These are phyloP conservation scores for Hericium erinaceus DNA, from an alignment of 768 basidiomycete species.

Conservation along the genomic window DNA sequence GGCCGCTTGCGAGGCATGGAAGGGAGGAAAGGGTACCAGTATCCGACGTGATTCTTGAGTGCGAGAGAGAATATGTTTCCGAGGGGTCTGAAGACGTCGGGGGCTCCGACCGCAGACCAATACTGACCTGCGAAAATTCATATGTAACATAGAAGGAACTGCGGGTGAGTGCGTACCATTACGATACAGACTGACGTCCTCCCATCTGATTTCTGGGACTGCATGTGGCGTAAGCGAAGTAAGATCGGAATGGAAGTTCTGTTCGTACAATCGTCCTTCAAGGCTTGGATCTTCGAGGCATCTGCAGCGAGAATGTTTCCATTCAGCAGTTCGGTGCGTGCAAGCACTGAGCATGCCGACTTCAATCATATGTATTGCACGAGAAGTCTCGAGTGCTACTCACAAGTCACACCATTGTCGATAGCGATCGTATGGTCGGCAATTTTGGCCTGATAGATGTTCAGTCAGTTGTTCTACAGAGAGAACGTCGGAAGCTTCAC, in stretches of 20 bases:
- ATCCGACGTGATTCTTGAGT: not conserved
- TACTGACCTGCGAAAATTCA: not conserved
- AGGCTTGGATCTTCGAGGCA: not conserved
- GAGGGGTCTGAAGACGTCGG: not conserved
- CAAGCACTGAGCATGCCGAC: not conserved
- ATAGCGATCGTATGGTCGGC: not conserved
- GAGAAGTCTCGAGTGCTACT: not conserved
- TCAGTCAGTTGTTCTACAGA: not conserved
- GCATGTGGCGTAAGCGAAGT: not conserved
- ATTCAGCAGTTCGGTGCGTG: not conserved
- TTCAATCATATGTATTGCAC: not conserved
- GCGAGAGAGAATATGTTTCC: not conserved
- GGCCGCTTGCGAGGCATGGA: not conserved
- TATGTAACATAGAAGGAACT: not conserved
- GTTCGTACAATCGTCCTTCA: not conserved
- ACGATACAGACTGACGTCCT: not conserved
- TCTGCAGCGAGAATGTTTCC: not conserved
- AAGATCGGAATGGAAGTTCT: not conserved
- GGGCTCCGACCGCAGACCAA: not conserved
- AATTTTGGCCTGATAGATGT: too few species aligned
- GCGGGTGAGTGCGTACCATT: not conserved
- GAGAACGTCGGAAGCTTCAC: not conserved
- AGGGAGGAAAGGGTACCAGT: not conserved
- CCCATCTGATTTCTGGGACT: not conserved
- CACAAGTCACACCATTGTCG: not conserved